These are phyloP conservation scores for Geranium incanum DNA, from an alignment of 441 rosid genomes.

Conservation along the genomic window DNA sequence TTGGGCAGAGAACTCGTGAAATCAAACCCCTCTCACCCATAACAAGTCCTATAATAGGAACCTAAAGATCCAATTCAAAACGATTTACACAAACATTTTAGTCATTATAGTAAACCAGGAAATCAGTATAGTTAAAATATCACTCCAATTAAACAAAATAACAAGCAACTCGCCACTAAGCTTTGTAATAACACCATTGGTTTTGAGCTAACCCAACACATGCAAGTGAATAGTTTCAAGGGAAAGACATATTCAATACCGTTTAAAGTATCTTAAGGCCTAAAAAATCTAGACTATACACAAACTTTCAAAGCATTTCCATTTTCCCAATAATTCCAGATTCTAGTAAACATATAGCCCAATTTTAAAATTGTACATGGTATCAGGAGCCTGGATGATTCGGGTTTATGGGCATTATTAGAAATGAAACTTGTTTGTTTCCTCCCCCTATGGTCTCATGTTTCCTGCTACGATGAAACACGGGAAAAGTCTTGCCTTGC, in stretches of 20 bases:
- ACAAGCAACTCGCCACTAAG: background rate
- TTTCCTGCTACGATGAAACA: too few relatives aligned
- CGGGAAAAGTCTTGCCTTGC: too few relatives aligned
- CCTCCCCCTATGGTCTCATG: too few relatives aligned
- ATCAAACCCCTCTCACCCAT: conserved; percentile 92
- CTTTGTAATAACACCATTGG: background rate
- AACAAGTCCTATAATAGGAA: conserved; percentile 69
- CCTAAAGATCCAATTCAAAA: conserved; percentile 38
- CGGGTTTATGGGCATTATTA: too few relatives aligned
- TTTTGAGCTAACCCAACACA: background rate
- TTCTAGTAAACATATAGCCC: background rate
- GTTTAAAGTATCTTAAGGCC: background rate
- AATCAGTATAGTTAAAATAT: too few relatives aligned
- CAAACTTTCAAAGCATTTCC: background rate
- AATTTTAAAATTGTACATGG: too few relatives aligned
- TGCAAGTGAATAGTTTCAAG: background rate
- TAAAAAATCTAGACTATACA: background rate
- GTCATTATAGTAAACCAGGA: background rate
- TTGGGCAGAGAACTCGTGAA: conserved; percentile 78
- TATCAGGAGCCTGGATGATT: too few relatives aligned
- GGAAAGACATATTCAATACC: background rate
- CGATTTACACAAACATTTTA: conserved; percentile 11
- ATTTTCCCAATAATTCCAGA: background rate
- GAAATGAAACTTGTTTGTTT: too few relatives aligned
- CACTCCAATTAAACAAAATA: background rate